A percentile compares a stretch with the other conserved stretches of the same genome.
Conservation (phyloP, 2,329 filamentous ascomycete genomes). For the Paecilomyces variotii region DNA sequence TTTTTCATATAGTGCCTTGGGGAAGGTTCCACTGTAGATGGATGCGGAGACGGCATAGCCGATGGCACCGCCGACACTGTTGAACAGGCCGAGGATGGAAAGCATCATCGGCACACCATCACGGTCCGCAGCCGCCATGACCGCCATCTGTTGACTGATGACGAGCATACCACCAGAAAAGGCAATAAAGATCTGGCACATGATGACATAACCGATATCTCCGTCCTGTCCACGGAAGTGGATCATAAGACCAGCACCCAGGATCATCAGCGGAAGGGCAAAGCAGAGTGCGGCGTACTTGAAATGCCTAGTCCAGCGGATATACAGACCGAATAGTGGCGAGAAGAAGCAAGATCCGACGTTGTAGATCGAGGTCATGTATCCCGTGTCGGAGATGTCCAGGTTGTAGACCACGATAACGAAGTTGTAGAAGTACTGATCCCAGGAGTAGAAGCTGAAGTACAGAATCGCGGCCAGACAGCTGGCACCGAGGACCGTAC, state of each 20-base stretch:
- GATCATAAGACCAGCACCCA: slow-evolving; percentile 50
- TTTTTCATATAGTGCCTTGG: slow-evolving; percentile 34
- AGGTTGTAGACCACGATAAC: slow-evolving; percentile 46
- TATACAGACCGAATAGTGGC: slow-evolving; percentile 41
- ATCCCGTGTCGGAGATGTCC: slow-evolving; percentile 34
- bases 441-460: slow-evolving; percentile 47
- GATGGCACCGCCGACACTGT: slow-evolving; percentile 27
- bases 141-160: slow-evolving; percentile 49
- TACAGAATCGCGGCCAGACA: slow-evolving; percentile 41
- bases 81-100: slow-evolving; percentile 26
- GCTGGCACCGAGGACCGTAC: slow-evolving; percentile 46
- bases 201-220: slow-evolving; percentile 44
- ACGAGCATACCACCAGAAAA: slow-evolving; percentile 47
- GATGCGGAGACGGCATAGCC: slow-evolving; percentile 22
- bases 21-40: slow-evolving; percentile 55
- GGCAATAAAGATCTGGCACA: slow-evolving; percentile 51
- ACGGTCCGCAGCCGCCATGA: slow-evolving; percentile 49
- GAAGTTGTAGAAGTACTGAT: slow-evolving; percentile 47
- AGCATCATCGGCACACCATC: slow-evolving; percentile 44
- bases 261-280: slow-evolving; percentile 43
- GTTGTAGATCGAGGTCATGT: slow-evolving; percentile 45
- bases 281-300: slow-evolving; percentile 46
- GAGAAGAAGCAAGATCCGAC: slow-evolving; percentile 47
- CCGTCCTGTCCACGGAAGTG: slow-evolving; percentile 45
- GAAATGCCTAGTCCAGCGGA: slow-evolving; percentile 44